Evolutionary conservation across 2,329 filamentous ascomycete genomes (phyloP), one percentile per base, ranked within the genome.

Genomic region (Penicillium sp.): DNA sequence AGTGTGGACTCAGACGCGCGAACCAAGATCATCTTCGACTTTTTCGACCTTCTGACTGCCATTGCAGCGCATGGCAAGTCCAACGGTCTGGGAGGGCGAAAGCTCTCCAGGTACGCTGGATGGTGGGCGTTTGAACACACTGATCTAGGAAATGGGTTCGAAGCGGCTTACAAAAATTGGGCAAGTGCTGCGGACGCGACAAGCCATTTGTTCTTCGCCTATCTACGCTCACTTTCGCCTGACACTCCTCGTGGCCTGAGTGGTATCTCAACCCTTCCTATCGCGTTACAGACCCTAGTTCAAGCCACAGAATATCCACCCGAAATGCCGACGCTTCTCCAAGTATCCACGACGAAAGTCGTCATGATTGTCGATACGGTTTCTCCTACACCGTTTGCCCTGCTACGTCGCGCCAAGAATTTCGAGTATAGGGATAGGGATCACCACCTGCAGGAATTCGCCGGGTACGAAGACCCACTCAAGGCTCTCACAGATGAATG

Each of bases 81-180:
- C 58, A 99, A 99, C 75, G 95, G 95, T 48, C 87, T 99, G 66
- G 92, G 93, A 64, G 95, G 95, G 29, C 88, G 93, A 66, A 98
- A 98, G 77, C 85, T 99, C 58, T 98, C 95, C 9, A 88, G 95
- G 68, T 92, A 96, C 85, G 95, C 94, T 46, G 93, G 93, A 50
- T 99, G 95, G 95, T 99, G 95, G 95, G 93, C 94, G 1, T 99
- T 99, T 75, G 94, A 97, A 72, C 92, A 96, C 68, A 86, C 84
- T 51, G 93, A 98, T 74, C 88, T 88, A 7, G 91, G 91, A 47
- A 94, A 91, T 74, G 95, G 95, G 17, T 99, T 99, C 70, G 95
- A 98, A 69, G 92, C 92, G 46, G 93, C 94, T 58, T 99, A 99
- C 79, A 91, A 91, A 73, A 87, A 88, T 49, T 99, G 95, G 93